Evolutionary conservation across 805 yeast species (phyloP).

Genomic region (Priceomyces carsonii): DNA sequence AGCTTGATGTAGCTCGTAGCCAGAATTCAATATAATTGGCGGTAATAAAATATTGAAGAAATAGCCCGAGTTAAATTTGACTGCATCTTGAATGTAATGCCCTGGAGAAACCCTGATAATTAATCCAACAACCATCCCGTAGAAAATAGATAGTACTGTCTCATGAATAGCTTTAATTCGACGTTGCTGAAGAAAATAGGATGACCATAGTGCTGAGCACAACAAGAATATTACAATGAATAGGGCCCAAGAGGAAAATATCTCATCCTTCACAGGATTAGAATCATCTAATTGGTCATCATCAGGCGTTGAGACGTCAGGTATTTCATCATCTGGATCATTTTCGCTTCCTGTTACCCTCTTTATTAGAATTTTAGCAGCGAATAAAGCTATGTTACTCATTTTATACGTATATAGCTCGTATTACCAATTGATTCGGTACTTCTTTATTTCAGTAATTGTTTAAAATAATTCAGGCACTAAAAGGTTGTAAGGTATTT

Average conservation of each 20-base stretch:
- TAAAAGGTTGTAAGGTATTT: no score
- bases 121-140: slow-evolving; percentile 95
- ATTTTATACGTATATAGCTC: slow-evolving; percentile 15
- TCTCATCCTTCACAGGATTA: slow-evolving; percentile 91
- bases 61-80: slow-evolving; percentile 90
- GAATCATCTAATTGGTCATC: slow-evolving; percentile 56
- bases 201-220: slow-evolving; percentile 91
- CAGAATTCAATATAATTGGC: slow-evolving; percentile 94
- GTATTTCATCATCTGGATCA: slow-evolving; percentile 38
- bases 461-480: neutral
- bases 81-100: slow-evolving; percentile 95
- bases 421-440: no score
- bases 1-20: slow-evolving; percentile 94
- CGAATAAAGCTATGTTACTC: slow-evolving; percentile 26
- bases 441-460: neutral
- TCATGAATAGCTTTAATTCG: slow-evolving; percentile 96
- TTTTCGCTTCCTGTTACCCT: slow-evolving; percentile 28
- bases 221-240: slow-evolving; percentile 80
- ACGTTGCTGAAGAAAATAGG: slow-evolving; percentile 87
- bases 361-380: slow-evolving; percentile 29
- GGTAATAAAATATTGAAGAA: slow-evolving; percentile 93
- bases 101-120: slow-evolving; percentile 92
- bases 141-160: slow-evolving; percentile 91
- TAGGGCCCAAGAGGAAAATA: slow-evolving; percentile 96
- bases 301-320: slow-evolving; percentile 49